Conservation (phyloP, 192 early-diverging fungal species). For the Entrophospora sp. region DNA sequence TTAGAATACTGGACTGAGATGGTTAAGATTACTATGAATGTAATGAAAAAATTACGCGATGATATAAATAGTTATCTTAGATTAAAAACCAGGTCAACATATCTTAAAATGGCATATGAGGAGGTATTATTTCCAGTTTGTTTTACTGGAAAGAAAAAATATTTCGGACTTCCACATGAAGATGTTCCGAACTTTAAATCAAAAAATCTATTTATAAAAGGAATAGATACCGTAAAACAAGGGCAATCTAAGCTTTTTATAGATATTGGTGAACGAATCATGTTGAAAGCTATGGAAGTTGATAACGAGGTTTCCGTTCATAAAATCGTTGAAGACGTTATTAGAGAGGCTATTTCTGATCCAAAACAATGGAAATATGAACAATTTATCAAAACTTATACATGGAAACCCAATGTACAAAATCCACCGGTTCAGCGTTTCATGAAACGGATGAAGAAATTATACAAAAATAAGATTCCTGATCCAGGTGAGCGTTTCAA, state of each 20-base stretch:
- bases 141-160: slow-evolving; percentile 14
- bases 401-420: neutral
- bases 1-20: neutral
- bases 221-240: slow-evolving; percentile 3
- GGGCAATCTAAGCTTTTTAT: neutral
- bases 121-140: slow-evolving; percentile 6
- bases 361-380: neutral
- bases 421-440: neutral
- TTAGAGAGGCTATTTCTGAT: neutral
- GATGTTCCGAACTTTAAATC: neutral
- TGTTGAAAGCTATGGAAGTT: neutral
- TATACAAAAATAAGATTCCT: neutral
- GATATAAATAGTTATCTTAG: neutral
- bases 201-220: slow-evolving; percentile 3
- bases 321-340: neutral
- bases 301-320: neutral
- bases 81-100: neutral
- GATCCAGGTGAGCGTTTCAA: neutral
- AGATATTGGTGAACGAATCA: neutral
- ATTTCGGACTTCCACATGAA: neutral
- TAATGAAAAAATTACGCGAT: slow-evolving; percentile 1
- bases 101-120: slow-evolving; percentile 10
- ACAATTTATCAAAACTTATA: neutral
- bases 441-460: neutral
- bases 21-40: slow-evolving; percentile 8